Evolutionary conservation across 345 rosid genomes (phyloP), one percentile per base, ranked within the genome.

Genomic region (Dovyalis caffra): DNA sequence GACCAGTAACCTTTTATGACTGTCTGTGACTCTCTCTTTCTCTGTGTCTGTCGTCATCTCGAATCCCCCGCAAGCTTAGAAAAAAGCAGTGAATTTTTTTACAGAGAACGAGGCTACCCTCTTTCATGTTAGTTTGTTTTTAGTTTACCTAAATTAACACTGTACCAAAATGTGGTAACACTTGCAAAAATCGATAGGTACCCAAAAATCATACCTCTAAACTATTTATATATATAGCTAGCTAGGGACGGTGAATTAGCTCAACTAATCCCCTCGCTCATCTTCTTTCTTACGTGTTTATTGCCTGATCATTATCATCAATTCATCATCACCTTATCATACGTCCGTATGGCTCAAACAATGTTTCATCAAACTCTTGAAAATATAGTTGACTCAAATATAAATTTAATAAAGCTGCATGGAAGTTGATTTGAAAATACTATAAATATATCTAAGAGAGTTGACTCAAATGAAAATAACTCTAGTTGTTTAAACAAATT

Each of bases 61-160:
- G 74, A 84, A 80, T 76, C 80, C 80, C 83, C 86, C 86, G 80
- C 83, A 68, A 82, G 73, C 86, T 68, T 74, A 76, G 86, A 73
- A 74, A 66, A 81, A 81, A 74, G 79, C 25, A 69, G 67, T 66
- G 63, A 69, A 69, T 64, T 74, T 18, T 16, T 45, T 68, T 76
- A 75, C 85, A 57, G 64, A 61, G 69, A 78, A 77, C 83, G 86
- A 84, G 83, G 85, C 77, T 75, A 61, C 69, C 81, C 80, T 71
- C 79, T 67, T 72, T 63, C 56, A 67, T 73, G 83, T 77, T 75
- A 38, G 66, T 63, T 62, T 45, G 8, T 32, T 33, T 76, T 70
- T 70, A 32, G 16, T 71, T 76, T 78, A 33, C 69, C 78, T 1
- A 76, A 76, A 53, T 64, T 45, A 33, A 56, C 49, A 21, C 31